Evolutionary conservation across 768 basidiomycete genomes (phyloP).

Genomic region (Naganishia kalamii): DNA sequence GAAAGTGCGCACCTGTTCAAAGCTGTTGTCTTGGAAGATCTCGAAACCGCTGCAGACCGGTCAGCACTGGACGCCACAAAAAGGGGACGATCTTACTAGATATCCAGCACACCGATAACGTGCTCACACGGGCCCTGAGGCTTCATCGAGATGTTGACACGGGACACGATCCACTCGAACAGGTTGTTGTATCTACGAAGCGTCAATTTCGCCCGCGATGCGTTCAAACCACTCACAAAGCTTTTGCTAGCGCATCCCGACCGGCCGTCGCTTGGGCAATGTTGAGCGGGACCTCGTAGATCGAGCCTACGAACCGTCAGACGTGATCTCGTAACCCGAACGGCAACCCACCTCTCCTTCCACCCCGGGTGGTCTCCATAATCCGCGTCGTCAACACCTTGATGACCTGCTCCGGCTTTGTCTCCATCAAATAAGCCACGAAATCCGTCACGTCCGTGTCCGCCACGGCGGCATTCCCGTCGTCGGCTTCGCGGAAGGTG

Average conservation of each 20-base stretch:
- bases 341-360: slow-evolving; percentile 60
- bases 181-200: slow-evolving; percentile 73
- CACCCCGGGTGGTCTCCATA: slow-evolving; percentile 88
- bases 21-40: slow-evolving; percentile 61
- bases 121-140: slow-evolving; percentile 65
- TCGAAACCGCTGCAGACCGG: slow-evolving; percentile 64
- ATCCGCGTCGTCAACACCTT: slow-evolving; percentile 79
- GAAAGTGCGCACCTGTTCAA: slow-evolving; percentile 28
- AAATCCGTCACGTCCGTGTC: slow-evolving; percentile 92
- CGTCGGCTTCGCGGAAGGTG: slow-evolving; percentile 77
- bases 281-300: slow-evolving; percentile 93
- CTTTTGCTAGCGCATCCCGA: slow-evolving; percentile 86
- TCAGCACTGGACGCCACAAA: not conserved
- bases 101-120: slow-evolving; percentile 92
- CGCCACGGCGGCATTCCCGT: slow-evolving; percentile 73
- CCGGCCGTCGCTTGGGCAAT: slow-evolving; percentile 82
- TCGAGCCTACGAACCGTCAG: slow-evolving; percentile 51
- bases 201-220: slow-evolving; percentile 1
- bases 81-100: slow-evolving; percentile 54
- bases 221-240: slow-evolving; percentile 51
- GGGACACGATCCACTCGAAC: slow-evolving; percentile 98
- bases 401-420: slow-evolving; percentile 67
- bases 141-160: slow-evolving; percentile 95
- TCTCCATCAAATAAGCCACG: slow-evolving; percentile 87
- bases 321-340: not conserved